These are phyloP conservation scores for Vaccinium macrocarpon DNA, from an alignment of 148 eudicot species.

Conservation along the genomic window DNA sequence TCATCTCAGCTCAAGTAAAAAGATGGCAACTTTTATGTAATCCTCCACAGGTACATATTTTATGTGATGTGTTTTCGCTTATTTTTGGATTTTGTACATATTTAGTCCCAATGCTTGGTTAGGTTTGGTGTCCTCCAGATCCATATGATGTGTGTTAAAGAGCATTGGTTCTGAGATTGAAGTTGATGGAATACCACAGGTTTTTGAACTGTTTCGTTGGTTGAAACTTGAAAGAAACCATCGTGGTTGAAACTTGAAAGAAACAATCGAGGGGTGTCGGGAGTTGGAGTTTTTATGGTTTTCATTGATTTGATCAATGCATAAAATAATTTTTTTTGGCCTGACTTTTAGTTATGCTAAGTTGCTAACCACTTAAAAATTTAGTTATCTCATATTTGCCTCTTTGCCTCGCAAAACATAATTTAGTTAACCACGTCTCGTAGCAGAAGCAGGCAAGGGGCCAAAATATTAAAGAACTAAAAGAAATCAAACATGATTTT, in stretches of 20 bases:
- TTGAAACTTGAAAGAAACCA: neutral
- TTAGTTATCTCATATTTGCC: neutral
- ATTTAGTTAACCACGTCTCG: neutral
- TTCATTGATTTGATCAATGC: neutral
- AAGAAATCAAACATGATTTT: neutral
- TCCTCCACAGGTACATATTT: slow-evolving; percentile 34
- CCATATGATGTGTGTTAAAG: neutral
- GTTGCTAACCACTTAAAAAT: neutral
- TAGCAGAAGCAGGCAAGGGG: neutral
- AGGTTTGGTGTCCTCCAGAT: neutral
- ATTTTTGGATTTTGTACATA: neutral
- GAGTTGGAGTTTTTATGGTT: neutral
- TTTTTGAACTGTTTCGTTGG: neutral
- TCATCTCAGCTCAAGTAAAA: slow-evolving; percentile 73
- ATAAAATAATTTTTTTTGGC: no score
- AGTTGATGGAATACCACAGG: neutral
- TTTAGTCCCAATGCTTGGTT: neutral
- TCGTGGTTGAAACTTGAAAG: neutral
- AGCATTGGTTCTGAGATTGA: neutral
- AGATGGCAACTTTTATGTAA: slow-evolving; percentile 69
- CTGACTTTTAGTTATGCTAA: neutral
- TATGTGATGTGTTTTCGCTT: no score
- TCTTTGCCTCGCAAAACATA: neutral
- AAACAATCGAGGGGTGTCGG: neutral
- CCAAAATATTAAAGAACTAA: neutral